These are phyloP conservation scores for Phialophora expanda DNA, from an alignment of 2,329 filamentous ascomycete species.

Conservation along the genomic window DNA sequence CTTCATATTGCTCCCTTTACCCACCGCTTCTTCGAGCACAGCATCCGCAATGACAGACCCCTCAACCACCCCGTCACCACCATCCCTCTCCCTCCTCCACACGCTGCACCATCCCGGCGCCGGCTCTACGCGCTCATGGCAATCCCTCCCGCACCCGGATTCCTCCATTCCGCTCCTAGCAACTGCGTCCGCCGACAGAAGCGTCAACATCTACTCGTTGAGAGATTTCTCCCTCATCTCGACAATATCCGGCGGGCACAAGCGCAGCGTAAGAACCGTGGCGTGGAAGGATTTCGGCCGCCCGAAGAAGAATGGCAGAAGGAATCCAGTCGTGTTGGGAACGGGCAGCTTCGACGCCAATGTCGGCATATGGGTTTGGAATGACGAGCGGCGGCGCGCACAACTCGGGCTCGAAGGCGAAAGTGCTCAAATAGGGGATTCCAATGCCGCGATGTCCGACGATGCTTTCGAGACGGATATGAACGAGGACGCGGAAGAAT, in stretches of 20 bases:
- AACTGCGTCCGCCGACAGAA: conserved; percentile 83
- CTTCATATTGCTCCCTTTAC: not conserved
- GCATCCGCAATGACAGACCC: conserved; percentile 20
- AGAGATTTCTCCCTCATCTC: conserved; percentile 78
- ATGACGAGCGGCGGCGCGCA: conserved; percentile 28
- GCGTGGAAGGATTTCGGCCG: conserved; percentile 71
- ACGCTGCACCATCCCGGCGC: conserved; percentile 37
- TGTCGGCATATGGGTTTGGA: conserved; percentile 74
- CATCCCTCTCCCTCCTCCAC: conserved; percentile 26
- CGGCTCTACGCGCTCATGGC: conserved; percentile 71
- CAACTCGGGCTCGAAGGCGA: not conserved
- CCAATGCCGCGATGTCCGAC: conserved; percentile 19
- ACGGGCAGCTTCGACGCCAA: conserved; percentile 94
- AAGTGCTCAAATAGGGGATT: conserved; percentile 25
- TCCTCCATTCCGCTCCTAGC: conserved; percentile 86
- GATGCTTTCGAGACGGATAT: conserved; percentile 24
- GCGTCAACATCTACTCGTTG: conserved; percentile 87
- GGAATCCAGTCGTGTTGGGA: conserved; percentile 67
- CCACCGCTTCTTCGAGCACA: conserved; percentile 6
- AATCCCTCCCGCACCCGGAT: conserved; percentile 71
- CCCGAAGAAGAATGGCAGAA: conserved; percentile 27
- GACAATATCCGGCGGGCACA: conserved; percentile 83
- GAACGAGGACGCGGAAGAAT: conserved; percentile 74
- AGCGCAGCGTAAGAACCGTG: conserved; percentile 81
- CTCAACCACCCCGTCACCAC: conserved; percentile 14